Conservation (phyloP, 345 rosid genomes). For the Ceriops zippeliana region DNA sequence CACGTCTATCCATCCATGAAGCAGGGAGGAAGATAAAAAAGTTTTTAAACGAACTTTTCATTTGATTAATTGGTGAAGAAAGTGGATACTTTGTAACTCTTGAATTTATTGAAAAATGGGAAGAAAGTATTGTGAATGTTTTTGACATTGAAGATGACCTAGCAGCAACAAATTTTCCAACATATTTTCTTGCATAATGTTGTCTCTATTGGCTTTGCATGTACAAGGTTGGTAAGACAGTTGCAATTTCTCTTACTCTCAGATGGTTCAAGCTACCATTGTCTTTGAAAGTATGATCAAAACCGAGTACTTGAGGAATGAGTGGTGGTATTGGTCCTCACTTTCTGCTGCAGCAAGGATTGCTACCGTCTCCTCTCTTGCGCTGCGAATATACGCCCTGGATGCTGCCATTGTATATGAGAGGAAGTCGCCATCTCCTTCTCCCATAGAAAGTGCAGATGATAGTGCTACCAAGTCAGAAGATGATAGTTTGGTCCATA, state of each 20-base stretch:
- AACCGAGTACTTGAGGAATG: slow-evolving; percentile 30
- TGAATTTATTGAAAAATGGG: too few relatives aligned
- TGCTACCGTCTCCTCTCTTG: slow-evolving; percentile 34
- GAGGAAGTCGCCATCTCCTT: slow-evolving; percentile 1
- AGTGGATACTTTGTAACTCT: too few relatives aligned
- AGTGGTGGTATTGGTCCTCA: slow-evolving; percentile 43
- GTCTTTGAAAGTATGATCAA: slow-evolving; percentile 37
- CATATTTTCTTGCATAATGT: background rate
- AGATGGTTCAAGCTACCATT: slow-evolving; percentile 40
- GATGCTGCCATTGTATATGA: slow-evolving; percentile 39
- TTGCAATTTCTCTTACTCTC: slow-evolving; percentile 5
- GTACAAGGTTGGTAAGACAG: background rate
- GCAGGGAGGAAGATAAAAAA: too few relatives aligned
- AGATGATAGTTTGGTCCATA: background rate
- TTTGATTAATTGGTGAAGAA: too few relatives aligned
- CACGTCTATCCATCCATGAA: too few relatives aligned
- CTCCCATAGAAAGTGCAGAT: slow-evolving; percentile 12
- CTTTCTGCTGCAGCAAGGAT: slow-evolving; percentile 32
- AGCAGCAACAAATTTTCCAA: too few relatives aligned
- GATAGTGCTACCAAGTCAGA: slow-evolving; percentile 6
- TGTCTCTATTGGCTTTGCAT: background rate
- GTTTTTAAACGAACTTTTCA: too few relatives aligned
- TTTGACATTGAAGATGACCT: too few relatives aligned
- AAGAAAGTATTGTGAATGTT: too few relatives aligned
- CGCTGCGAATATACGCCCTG: slow-evolving; percentile 32